A percentile compares a stretch with the other conserved stretches of the same genome.
phyloP scores from a whole-genome alignment of 2,329 filamentous ascomycete genomes.

The Pestalotiopsis sp. region DNA sequence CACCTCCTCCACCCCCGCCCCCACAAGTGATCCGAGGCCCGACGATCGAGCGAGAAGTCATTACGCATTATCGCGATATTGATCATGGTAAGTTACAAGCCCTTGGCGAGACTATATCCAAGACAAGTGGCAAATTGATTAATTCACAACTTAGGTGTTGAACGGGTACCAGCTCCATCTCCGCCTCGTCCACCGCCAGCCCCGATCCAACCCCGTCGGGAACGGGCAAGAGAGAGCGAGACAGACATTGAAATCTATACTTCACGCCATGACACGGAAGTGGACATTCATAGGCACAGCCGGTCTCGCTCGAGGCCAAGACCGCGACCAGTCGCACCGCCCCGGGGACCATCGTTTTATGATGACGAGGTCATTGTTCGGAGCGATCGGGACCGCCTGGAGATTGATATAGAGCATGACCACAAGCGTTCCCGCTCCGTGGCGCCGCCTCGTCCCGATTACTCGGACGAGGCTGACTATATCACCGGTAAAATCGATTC shows the following conservation, averaged over 20 bases:
- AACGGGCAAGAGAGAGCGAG: slow-evolving; percentile 51
- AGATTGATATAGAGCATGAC: slow-evolving; percentile 36
- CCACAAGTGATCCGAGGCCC: slow-evolving; percentile 72
- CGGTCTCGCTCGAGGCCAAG: slow-evolving; percentile 38
- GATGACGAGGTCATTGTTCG: slow-evolving; percentile 70
- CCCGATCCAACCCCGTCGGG: slow-evolving; percentile 39
- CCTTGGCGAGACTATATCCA: background rate
- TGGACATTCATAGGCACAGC: slow-evolving; percentile 54
- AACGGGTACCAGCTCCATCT: slow-evolving; percentile 43
- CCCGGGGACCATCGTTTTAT: slow-evolving; percentile 32
- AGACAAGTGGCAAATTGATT: slow-evolving; percentile 1
- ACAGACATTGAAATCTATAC: slow-evolving; percentile 66
- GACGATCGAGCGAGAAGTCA: slow-evolving; percentile 84
- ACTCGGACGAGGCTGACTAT: slow-evolving; percentile 69
- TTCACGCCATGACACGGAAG: slow-evolving; percentile 56
- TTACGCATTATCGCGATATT: slow-evolving; percentile 85
- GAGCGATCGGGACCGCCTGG: slow-evolving; percentile 52
- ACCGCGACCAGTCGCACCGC: slow-evolving; percentile 35
- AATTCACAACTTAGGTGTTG: slow-evolving; percentile 40
- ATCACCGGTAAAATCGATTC: slow-evolving; percentile 57
- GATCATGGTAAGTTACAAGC: slow-evolving; percentile 70
- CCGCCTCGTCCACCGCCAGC: slow-evolving; percentile 48
- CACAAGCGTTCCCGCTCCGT: slow-evolving; percentile 57
- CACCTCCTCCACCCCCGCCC: slow-evolving; percentile 59
- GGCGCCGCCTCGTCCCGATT: slow-evolving; percentile 49